Evolutionary conservation across 345 rosid species (phyloP).

Genomic region (Brassica cretica): DNA sequence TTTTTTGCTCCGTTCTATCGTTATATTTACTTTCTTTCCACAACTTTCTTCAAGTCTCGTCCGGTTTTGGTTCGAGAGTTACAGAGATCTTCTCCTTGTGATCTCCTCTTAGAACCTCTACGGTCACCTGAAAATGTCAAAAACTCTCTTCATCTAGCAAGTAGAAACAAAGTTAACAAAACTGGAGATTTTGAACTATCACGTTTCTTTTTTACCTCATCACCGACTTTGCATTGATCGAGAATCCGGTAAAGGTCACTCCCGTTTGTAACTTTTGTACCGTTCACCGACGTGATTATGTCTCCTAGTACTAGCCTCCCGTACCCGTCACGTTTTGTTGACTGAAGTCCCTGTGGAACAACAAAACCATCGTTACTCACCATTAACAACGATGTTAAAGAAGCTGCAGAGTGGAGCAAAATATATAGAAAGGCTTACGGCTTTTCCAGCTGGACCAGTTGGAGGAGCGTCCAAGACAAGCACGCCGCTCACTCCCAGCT

Average conservation of each 20-base stretch:
- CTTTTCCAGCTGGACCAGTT: constrained; percentile 96
- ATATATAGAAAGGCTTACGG: constrained; percentile 52
- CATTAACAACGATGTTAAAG: not conserved
- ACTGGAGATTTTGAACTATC: not conserved
- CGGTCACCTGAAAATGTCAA: constrained; percentile 53
- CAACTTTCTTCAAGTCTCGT: constrained; percentile 53
- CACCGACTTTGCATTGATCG: constrained; percentile 92
- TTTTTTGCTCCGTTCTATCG: constrained; percentile 12
- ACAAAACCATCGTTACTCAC: constrained; percentile 12
- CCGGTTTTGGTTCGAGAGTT: constrained; percentile 79
- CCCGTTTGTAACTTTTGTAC: constrained; percentile 70
- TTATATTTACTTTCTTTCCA: constrained; percentile 31
- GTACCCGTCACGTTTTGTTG: constrained; percentile 87
- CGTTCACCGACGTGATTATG: constrained; percentile 86
- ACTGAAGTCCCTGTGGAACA: constrained; percentile 62
- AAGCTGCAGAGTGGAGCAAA: not conserved
- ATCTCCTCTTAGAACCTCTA: constrained; percentile 91
- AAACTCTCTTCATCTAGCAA: not conserved
- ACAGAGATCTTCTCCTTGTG: constrained; percentile 91
- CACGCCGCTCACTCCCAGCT: constrained; percentile 95
- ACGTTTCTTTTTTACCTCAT: constrained; percentile 49
- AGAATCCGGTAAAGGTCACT: constrained; percentile 92
- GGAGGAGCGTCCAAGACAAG: constrained; percentile 92
- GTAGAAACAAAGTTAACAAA: not conserved
- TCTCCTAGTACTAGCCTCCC: constrained; percentile 91